These are phyloP conservation scores for Heracleum sosnowskyi DNA, from an alignment of 129 eudicot genomes.

Conservation along the genomic window DNA sequence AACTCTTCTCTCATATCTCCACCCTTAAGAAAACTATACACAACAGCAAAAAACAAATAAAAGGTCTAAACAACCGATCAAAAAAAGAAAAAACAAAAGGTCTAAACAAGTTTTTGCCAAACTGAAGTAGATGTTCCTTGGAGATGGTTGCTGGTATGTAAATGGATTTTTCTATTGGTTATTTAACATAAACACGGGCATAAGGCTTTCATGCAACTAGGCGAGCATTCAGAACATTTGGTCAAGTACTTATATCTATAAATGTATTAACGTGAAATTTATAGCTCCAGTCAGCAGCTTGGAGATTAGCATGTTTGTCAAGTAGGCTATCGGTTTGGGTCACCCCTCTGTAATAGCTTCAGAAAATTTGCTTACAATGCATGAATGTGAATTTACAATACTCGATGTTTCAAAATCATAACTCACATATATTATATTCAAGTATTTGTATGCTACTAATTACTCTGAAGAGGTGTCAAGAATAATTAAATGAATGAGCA, in stretches of 20 bases:
- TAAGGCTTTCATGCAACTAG: neutral
- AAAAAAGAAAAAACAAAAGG: too few species aligned
- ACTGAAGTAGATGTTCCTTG: conserved; percentile 84
- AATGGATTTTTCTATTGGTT: conserved; percentile 1
- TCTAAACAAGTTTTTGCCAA: too few species aligned
- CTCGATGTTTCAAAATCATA: neutral
- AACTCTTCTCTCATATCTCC: too few species aligned
- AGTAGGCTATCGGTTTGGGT: neutral
- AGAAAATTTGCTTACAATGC: neutral
- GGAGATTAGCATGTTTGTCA: neutral
- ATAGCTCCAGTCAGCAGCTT: neutral
- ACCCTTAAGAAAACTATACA: too few species aligned
- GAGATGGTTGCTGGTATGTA: conserved; percentile 89
- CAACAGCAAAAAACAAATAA: too few species aligned
- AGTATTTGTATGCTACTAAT: too few species aligned
- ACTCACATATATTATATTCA: neutral
- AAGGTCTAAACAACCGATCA: too few species aligned
- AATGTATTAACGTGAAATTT: neutral
- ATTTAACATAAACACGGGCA: neutral
- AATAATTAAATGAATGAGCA: neutral
- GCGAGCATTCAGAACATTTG: neutral
- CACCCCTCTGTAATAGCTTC: neutral
- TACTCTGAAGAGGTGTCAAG: neutral
- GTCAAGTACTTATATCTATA: neutral
- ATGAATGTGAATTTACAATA: neutral